Evolutionary conservation across 805 yeast species (phyloP), one percentile per base, ranked within the genome.

Genomic region (Tetrapisispora arboricola): DNA sequence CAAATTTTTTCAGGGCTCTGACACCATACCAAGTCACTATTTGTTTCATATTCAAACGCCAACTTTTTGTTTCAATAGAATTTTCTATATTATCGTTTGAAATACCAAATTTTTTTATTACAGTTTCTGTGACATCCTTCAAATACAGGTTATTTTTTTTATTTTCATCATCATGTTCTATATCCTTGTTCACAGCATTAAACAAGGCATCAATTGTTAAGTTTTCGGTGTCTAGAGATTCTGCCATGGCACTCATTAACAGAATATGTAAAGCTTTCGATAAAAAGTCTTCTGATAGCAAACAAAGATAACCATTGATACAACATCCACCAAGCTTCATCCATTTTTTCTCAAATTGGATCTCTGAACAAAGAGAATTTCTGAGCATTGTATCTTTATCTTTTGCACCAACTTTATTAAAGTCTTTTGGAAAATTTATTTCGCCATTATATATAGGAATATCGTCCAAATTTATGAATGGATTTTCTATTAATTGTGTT

Each of bases 11-110:
- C 18, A 84, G 62, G 0, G 78, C 63, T 39, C 70, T 65, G 2
- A 73, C 53, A 0, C 94, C 94, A 49, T 75, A 76, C 83, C 86
- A 84, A 36, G 53, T 54, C 1, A 79, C 68, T 2, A 81, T 67
- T 28, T 54, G 55, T 3, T 46, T 49, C 37, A 63, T 61, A 44
- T 79, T 68, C 10, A 84, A 48, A 17, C 49, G 45, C 49, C 64
- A 70, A 18, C 21, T 18, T 38, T 38, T 32, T 4, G 16, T 15
- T 4, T 21, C 12, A 31, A 18, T 10, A 19, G 2, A 22, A 17
- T 15, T n/a, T 0, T 42, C 44, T 1, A 47, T 49, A 1, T 45
- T 49, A 6, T 68, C 55, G 13, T 38, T 36, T 13, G 18, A 22
- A 5, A 38, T 35, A 6, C 57, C 61, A 54, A 78, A 81, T 50